Conservation (phyloP, 805 yeast genomes). For the Torulaspora microellipsoides region DNA sequence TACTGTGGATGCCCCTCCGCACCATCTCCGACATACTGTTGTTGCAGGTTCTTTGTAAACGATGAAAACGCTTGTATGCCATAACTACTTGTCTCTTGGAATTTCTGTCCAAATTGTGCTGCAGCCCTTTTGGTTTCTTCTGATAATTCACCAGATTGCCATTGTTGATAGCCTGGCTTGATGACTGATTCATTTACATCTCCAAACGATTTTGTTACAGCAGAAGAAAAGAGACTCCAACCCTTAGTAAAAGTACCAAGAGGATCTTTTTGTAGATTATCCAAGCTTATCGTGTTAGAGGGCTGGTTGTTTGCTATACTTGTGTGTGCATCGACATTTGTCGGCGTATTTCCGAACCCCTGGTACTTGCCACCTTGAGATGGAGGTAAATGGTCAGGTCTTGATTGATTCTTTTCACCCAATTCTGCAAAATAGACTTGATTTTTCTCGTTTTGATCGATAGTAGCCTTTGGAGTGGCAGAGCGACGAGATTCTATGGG, state of each 20-base stretch:
- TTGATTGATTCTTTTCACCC: constrained; percentile 64
- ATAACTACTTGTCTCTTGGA: constrained; percentile 79
- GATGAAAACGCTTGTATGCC: constrained; percentile 64
- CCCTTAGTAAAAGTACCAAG: constrained; percentile 87
- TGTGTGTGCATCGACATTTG: constrained; percentile 11
- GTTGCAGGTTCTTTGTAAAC: constrained; percentile 45
- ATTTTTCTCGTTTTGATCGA: constrained; percentile 51
- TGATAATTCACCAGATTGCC: constrained; percentile 67
- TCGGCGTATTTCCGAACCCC: constrained; percentile 84
- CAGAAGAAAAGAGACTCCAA: constrained; percentile 88
- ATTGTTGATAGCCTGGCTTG: constrained; percentile 82
- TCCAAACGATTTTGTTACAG: constrained; percentile 74
- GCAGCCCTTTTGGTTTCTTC: constrained; percentile 87
- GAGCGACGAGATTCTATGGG: constrained; percentile 42
- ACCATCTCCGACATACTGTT: constrained; percentile 29
- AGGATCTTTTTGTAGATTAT: constrained; percentile 76
- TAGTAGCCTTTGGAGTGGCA: constrained; percentile 32
- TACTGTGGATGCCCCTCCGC: constrained; percentile 36
- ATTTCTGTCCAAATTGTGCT: constrained; percentile 91
- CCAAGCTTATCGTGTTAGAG: constrained; percentile 50
- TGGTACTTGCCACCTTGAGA: constrained; percentile 90
- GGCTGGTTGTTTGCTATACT: constrained; percentile 18
- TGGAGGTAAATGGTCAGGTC: constrained; percentile 81
- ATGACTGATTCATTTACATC: constrained; percentile 87
- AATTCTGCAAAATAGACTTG: constrained; percentile 79